Base-by-base conservation (phyloP, 2,329 filamentous ascomycete species). In the Paecilomyces sp. region DNA sequence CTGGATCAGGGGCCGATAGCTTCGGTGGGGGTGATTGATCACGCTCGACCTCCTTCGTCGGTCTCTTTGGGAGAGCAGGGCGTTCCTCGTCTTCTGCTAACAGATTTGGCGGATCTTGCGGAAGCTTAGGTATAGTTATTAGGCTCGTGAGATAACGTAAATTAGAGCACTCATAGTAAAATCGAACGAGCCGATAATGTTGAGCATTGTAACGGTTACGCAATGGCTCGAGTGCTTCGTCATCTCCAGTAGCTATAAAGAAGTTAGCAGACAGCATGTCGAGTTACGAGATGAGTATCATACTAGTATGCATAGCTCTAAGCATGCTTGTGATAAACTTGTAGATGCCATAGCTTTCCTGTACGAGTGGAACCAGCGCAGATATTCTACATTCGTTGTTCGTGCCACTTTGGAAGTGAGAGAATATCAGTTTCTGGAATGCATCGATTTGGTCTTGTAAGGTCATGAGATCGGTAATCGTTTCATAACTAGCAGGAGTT, bases 271-370 rank as follows among this genome's bases (percentile, higher is more conserved):
- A 72, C 61, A 73, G 65, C 28, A 54, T 31, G 55, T 63, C 57
- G 15, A 56, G 57, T 51, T 63, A 2, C 52, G 41, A 15, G n/a
- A 54, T 11, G n/a, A 25, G 78, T 88, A 8, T 47, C 41, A 72
- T 80, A 92, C 90, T 92, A 2, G 90, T 93, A 74, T 99, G 93
- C 92, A 99, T 97, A 15, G 94, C 94, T 59, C 94, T 86, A 63
- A 99, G 79, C 94, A 99, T 99, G 88, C 94, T 99, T 0, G 94
- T 99, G 65, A 97, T 92, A 74, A 99, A 99, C 77, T 97, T 97
- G 82, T 99, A 99, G 67, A 99, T 97, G 55, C 94, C 94, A 76
- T 97, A 99, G 74, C 92, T 97, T 80, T 99, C 94, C 73, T 96
- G 91, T 2, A 99, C 94, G 52, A 99, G 80, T 2, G 92, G 91